Conservation (phyloP, 2,329 filamentous ascomycete genomes). For the Cryphonectria naterciae region DNA sequence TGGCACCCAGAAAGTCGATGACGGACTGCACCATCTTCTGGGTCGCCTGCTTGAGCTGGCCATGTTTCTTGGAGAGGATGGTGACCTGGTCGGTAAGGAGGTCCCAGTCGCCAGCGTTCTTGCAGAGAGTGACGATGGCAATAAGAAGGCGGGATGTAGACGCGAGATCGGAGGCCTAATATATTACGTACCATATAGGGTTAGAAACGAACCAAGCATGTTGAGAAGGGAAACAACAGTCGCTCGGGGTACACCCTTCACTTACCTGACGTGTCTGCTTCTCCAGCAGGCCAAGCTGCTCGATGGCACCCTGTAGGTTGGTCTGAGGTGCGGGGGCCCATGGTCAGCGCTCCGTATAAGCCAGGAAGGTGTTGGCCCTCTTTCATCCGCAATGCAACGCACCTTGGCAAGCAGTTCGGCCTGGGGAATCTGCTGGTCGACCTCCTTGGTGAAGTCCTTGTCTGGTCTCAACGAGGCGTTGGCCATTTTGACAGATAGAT, state of each 20-base stretch:
- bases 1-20: constrained; percentile 87
- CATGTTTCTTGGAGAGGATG: constrained; percentile 98
- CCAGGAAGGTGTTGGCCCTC: no score
- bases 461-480: constrained; percentile 87
- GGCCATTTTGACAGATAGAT: constrained; percentile 65
- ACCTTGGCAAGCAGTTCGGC: constrained; percentile 89
- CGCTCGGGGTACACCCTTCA: constrained; percentile 14
- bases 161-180: constrained; percentile 87
- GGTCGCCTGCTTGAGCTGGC: constrained; percentile 97
- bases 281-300: constrained; percentile 89
- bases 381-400: constrained; percentile 31
- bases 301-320: constrained; percentile 84
- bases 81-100: constrained; percentile 96
- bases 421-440: constrained; percentile 88
- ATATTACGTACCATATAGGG: neutral
- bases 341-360: constrained; percentile 13
- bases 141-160: constrained; percentile 90
- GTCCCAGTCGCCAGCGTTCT: constrained; percentile 89
- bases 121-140: constrained; percentile 90
- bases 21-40: constrained; percentile 99
- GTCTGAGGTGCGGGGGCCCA: constrained; percentile 49
- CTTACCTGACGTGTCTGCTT: constrained; percentile 95
- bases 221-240: neutral
- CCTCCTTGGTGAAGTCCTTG: constrained; percentile 98
- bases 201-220: neutral